Evolutionary conservation across 2,329 filamentous ascomycete species (phyloP), one percentile per base, ranked within the genome.

Genomic region (Scopulariopsis brevicaulis): DNA sequence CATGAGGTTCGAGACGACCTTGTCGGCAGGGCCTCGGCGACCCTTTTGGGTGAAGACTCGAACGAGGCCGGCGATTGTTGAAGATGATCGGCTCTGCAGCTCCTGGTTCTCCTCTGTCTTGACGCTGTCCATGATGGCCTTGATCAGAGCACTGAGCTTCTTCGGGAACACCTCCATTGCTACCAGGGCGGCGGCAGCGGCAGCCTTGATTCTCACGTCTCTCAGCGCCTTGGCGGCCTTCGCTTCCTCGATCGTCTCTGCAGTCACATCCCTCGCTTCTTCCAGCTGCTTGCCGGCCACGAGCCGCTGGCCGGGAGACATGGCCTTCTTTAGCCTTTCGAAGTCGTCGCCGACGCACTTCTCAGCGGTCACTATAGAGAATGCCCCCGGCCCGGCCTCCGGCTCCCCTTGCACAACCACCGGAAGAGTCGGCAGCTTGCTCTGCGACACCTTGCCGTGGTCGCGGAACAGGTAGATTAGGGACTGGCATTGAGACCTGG

Each of bases 81-180:
- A 83, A 1, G 92, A 90, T 32, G 93, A 96, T 25, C 93, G 87
- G 64, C 83, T 84, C 69, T 99, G 94, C 1, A 99, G 77, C 63
- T 94, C 89, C 32, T 87, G 73, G 66, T 95, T 97, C 65, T 96
- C 94, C 68, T 99, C 95, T 43, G 85, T 86, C 73, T 97, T 99
- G 67, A 99, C 83, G 66, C 93, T 97, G 70, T 99, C 94, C 94
- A 99, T 99, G 71, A 99, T 89, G 2, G 86, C 90, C 73, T 96
- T 96, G 73, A 99, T 99, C 14, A 96, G 84, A 20, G 86, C 83
- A 61, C 90, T 91, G 11, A 93, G 91, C 69, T 96, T 97, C 81
- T 96, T 97, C 0, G 95, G 93, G 11, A 96, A 80, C 34, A 88
- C 80, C 59, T 85, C 84, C 73, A 97, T 85, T n/a, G 91, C 87